phyloP scores from a whole-genome alignment of 163 green algal genomes.

The Volvox carteri region DNA sequence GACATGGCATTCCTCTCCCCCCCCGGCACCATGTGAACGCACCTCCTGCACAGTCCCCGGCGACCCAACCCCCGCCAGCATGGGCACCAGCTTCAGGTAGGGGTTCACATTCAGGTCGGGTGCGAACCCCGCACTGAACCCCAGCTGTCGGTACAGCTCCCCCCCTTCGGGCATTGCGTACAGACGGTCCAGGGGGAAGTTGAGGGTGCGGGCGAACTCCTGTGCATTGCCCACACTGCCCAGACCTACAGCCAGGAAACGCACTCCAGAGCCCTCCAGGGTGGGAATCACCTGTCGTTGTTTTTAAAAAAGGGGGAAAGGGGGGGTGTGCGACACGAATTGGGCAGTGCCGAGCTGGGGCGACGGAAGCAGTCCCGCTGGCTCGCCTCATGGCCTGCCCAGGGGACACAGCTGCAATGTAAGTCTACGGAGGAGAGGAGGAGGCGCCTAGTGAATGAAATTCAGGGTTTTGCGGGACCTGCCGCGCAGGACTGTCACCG shows the following conservation, averaged over 20 bases:
- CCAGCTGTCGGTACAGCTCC: constrained; percentile 71
- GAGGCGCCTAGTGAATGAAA: too few relatives aligned
- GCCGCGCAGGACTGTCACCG: too few relatives aligned
- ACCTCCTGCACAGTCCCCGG: constrained; percentile 88
- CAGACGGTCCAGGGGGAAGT: constrained; percentile 81
- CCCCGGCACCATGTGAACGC: neutral
- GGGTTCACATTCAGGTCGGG: constrained; percentile 73
- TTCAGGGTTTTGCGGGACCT: too few relatives aligned
- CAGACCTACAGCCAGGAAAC: constrained; percentile 74
- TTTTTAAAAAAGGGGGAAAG: too few relatives aligned
- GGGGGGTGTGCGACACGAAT: too few relatives aligned
- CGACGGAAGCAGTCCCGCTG: too few relatives aligned
- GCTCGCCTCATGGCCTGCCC: too few relatives aligned
- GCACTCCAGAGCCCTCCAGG: constrained; percentile 62
- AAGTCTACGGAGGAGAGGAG: too few relatives aligned
- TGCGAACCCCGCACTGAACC: constrained; percentile 78
- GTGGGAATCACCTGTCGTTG: constrained; percentile 61
- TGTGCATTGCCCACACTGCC: constrained; percentile 70
- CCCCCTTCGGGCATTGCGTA: constrained; percentile 81
- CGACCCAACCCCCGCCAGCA: constrained; percentile 87
- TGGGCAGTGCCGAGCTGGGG: too few relatives aligned
- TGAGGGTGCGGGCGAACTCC: constrained; percentile 76
- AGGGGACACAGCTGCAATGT: too few relatives aligned
- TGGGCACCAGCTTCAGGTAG: constrained; percentile 89
- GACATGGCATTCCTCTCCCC: neutral